Conservation (phyloP, 495 filamentous ascomycete genomes). For the Geopyxis carbonaria region DNA sequence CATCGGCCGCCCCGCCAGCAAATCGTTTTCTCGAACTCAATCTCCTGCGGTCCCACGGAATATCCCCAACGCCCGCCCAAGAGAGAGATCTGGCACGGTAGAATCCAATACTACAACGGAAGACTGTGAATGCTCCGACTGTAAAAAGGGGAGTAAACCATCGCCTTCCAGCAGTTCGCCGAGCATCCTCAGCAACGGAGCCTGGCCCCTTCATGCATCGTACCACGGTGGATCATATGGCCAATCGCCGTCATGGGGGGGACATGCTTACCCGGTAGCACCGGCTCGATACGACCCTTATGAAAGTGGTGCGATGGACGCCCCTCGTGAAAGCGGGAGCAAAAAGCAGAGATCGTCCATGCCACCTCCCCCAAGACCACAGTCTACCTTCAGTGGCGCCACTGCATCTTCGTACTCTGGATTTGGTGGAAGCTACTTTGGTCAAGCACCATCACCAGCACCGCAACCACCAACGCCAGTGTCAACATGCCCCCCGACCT, state of each 20-base stretch:
- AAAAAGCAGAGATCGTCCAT: constrained; percentile 20
- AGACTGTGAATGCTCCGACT: constrained; percentile 23
- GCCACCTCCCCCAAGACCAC: constrained; percentile 20
- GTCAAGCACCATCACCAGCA: constrained; percentile 13
- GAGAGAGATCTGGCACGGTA: constrained; percentile 14
- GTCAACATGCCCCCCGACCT: constrained; percentile 19
- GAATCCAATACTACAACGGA: constrained; percentile 14
- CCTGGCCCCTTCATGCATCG: not conserved
- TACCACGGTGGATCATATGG: constrained; percentile 1
- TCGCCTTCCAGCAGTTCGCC: constrained; percentile 16
- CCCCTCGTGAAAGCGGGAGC: constrained; percentile 1
- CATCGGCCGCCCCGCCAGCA: constrained; percentile 16
- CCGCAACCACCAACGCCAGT: constrained; percentile 14
- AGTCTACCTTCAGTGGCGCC: constrained; percentile 15
- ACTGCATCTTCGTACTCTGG: not conserved
- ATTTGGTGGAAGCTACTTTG: constrained; percentile 11
- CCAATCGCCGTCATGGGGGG: not conserved
- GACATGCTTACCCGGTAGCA: not conserved
- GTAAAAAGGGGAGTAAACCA: constrained; percentile 14
- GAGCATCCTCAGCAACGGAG: constrained; percentile 9
- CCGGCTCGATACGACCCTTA: not conserved
- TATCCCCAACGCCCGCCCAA: constrained; percentile 9
- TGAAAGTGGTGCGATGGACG: not conserved
- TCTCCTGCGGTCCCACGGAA: constrained; percentile 18
- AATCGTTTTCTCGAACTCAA: constrained; percentile 16